phyloP scores from a whole-genome alignment of 1,139 yeast species.

The Schizosaccharomyces versatilis region DNA sequence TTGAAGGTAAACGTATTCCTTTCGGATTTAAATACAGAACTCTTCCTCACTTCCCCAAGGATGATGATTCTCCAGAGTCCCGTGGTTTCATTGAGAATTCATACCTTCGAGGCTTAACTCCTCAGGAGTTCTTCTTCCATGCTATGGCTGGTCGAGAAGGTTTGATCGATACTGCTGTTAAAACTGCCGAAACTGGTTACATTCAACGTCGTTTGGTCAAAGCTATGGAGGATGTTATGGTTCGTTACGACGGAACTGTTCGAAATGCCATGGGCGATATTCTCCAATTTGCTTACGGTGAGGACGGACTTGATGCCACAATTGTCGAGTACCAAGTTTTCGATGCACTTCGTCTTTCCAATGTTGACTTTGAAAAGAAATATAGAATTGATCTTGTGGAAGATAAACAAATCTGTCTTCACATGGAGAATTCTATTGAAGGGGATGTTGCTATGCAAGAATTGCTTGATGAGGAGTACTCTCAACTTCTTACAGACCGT shows the following conservation, averaged over 20 bases:
- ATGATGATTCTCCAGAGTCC: constrained; percentile 93
- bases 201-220: constrained; percentile 96
- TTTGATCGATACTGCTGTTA: constrained; percentile 94
- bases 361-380: constrained; percentile 56
- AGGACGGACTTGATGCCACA: constrained; percentile 96
- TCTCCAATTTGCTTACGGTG: constrained; percentile 92
- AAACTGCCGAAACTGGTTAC: constrained; percentile 97
- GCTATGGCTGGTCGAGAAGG: constrained; percentile 99
- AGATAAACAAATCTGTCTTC: constrained; percentile 17
- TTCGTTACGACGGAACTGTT: constrained; percentile 94
- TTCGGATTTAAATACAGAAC: constrained; percentile 92
- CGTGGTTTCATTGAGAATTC: constrained; percentile 96
- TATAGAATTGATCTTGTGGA: constrained; percentile 77
- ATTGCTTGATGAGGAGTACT: constrained; percentile 62
- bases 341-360: constrained; percentile 88
- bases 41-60: constrained; percentile 91
- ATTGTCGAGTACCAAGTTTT: constrained; percentile 94
- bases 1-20: constrained; percentile 97
- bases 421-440: constrained; percentile 38
- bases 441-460: constrained; percentile 77
- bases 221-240: constrained; percentile 97
- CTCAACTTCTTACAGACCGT: constrained; percentile 58
- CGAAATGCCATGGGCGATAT: constrained; percentile 93
- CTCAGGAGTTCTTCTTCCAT: constrained; percentile 96
- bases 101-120: constrained; percentile 88